A percentile compares a stretch with the other conserved stretches of the same genome.
These are phyloP conservation scores for Xylariaceae sp. DNA, from an alignment of 2,329 filamentous ascomycete species.

Conservation along the genomic window DNA sequence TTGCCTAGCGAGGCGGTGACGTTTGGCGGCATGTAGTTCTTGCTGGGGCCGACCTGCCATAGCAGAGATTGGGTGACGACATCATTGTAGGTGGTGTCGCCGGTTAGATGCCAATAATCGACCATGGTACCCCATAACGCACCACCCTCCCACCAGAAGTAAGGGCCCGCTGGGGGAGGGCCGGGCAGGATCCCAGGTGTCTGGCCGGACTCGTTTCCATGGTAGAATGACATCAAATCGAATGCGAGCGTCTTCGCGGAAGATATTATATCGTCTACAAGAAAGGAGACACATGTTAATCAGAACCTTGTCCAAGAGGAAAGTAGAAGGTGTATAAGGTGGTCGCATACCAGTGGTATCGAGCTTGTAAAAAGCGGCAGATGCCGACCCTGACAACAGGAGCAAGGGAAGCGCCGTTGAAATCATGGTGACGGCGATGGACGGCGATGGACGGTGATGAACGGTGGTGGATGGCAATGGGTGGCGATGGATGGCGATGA, in stretches of 20 bases:
- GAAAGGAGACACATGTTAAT: not conserved
- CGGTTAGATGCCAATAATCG: constrained; percentile 47
- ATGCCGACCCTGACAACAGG: constrained; percentile 10
- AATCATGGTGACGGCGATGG: constrained; percentile 9
- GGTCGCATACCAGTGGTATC: constrained; percentile 21
- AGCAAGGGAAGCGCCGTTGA: constrained; percentile 10
- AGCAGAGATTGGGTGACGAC: constrained; percentile 41
- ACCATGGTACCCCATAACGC: constrained; percentile 33
- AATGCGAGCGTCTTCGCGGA: constrained; percentile 28
- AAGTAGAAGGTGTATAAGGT: not conserved
- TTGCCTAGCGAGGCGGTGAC: constrained; percentile 41
- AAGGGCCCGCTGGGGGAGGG: constrained; percentile 31
- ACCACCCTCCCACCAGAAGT: constrained; percentile 35
- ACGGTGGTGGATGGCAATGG: not conserved
- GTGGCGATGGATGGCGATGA: not conserved
- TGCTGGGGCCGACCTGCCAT: constrained; percentile 40
- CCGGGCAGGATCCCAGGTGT: constrained; percentile 32
- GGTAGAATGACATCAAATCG: constrained; percentile 31
- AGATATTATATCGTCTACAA: constrained; percentile 48
- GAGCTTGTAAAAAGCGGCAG: constrained; percentile 20
- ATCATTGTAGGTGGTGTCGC: constrained; percentile 47
- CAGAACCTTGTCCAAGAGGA: constrained; percentile 3
- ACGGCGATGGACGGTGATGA: not conserved
- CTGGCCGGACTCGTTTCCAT: constrained; percentile 31
- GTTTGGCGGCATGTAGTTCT: constrained; percentile 44